These are phyloP conservation scores for Cupressus sempervirens DNA, from an alignment of 75 land plant species.

Conservation along the genomic window DNA sequence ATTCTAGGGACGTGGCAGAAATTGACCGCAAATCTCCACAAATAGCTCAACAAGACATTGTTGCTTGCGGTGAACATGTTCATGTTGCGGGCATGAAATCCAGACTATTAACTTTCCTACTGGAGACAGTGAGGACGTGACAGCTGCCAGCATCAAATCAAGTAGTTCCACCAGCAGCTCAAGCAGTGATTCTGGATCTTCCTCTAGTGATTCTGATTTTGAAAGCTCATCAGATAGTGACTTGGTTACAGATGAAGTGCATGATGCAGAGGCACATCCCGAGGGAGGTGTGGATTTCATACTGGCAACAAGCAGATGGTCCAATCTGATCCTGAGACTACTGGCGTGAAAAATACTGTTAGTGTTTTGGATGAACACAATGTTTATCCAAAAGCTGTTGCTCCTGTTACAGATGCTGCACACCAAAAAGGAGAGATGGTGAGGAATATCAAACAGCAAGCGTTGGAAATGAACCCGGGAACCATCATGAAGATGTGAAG, in stretches of 20 bases:
- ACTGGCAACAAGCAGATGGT: constrained; percentile 24
- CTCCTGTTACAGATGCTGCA: constrained; percentile 6
- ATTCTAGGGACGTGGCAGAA: background rate
- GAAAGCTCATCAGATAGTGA: constrained; percentile 37
- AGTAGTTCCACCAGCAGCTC: constrained; percentile 42
- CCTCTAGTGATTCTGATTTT: constrained; percentile 56
- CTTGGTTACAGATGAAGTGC: constrained; percentile 40
- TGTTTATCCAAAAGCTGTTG: background rate
- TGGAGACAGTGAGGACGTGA: constrained; percentile 66
- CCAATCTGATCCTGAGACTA: constrained; percentile 36
- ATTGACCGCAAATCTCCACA: background rate
- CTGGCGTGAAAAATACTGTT: constrained; percentile 39
- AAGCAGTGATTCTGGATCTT: constrained; percentile 69
- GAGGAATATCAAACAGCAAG: no score
- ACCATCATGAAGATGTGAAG: no score
- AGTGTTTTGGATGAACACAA: constrained; percentile 21
- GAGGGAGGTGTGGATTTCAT: constrained; percentile 24
- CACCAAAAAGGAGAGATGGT: constrained; percentile 24
- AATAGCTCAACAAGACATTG: constrained; percentile 24
- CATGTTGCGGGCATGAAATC: constrained; percentile 70
- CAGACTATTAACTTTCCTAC: constrained; percentile 53
- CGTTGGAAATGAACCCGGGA: no score
- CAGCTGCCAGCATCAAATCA: constrained; percentile 15
- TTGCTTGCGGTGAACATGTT: constrained; percentile 67
- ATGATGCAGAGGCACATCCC: constrained; percentile 17